phyloP scores from a whole-genome alignment of 1,284 basidiomycete species.

The Fomitopsis pinicola region DNA sequence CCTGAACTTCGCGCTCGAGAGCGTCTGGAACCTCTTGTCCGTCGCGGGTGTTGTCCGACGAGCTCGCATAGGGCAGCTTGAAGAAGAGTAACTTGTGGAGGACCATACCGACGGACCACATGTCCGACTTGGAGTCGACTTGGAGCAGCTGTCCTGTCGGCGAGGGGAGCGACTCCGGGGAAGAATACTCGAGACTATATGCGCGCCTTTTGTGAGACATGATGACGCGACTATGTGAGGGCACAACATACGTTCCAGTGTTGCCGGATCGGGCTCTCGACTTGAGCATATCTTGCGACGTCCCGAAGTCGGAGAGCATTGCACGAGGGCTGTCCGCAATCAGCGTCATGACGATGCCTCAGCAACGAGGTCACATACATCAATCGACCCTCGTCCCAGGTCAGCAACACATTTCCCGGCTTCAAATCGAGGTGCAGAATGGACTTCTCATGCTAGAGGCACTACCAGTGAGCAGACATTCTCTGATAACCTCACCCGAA shows the following conservation, averaged over 20 bases:
- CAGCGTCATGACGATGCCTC: background rate
- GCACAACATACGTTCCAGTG: slow-evolving; percentile 80
- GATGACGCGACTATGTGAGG: background rate
- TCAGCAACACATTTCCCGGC: slow-evolving; percentile 88
- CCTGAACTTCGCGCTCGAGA: slow-evolving; percentile 71
- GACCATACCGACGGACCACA: slow-evolving; percentile 91
- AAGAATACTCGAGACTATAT: slow-evolving; percentile 71
- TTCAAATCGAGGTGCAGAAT: slow-evolving; percentile 92
- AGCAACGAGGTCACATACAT: slow-evolving; percentile 44
- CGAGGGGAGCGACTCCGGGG: slow-evolving; percentile 81
- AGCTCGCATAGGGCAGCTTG: slow-evolving; percentile 72
- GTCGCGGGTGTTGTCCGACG: slow-evolving; percentile 45
- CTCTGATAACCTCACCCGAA: background rate
- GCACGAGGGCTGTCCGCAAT: slow-evolving; percentile 58
- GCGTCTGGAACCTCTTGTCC: slow-evolving; percentile 58
- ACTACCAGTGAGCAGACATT: background rate
- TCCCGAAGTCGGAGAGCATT: slow-evolving; percentile 93
- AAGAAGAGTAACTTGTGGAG: slow-evolving; percentile 91
- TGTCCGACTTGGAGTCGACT: slow-evolving; percentile 84
- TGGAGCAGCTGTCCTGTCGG: slow-evolving; percentile 66
- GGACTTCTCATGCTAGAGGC: slow-evolving; percentile 69
- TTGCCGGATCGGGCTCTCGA: slow-evolving; percentile 76
- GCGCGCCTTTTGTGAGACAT: slow-evolving; percentile 3
- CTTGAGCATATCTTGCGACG: slow-evolving; percentile 84
- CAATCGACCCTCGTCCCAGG: slow-evolving; percentile 86